Conservation (phyloP, 2,329 filamentous ascomycete species). For the Diaporthe citrichinensis region DNA sequence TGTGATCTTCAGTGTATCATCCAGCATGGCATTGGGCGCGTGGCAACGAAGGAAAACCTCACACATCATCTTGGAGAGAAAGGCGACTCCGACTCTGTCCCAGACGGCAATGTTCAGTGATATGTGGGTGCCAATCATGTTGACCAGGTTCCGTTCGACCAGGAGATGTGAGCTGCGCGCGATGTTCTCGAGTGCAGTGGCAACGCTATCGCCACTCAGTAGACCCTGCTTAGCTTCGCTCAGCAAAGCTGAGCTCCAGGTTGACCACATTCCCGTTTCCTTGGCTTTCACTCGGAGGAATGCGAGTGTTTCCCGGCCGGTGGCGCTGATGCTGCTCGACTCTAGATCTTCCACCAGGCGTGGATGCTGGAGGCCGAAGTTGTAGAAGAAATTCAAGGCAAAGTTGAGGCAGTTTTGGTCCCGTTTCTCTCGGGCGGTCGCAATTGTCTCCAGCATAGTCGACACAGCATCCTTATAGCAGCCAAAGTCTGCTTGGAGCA, state of each 20-base stretch:
- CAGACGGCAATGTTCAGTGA: conserved; percentile 81
- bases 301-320: conserved; percentile 83
- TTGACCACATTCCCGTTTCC: conserved; percentile 86
- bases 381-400: conserved; percentile 94
- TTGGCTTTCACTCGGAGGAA: conserved; percentile 90
- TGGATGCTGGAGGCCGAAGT: conserved; percentile 90
- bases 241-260: conserved; percentile 86
- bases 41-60: conserved; percentile 85
- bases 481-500: conserved; percentile 95
- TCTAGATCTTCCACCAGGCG: conserved; percentile 79
- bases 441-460: conserved; percentile 94
- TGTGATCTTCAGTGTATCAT: conserved; percentile 83
- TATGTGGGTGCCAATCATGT: conserved; percentile 80
- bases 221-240: conserved; percentile 88
- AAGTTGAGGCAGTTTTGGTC: conserved; percentile 96
- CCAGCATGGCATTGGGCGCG: conserved; percentile 69
- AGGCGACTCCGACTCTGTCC: conserved; percentile 77
- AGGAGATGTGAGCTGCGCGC: conserved; percentile 87
- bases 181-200: conserved; percentile 80
- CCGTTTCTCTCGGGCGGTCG: conserved; percentile 93
- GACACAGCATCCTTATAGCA: conserved; percentile 91
- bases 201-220: conserved; percentile 76
- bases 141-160: conserved; percentile 80
- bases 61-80: conserved; percentile 71
- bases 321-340: conserved; percentile 80